Conservation (phyloP, 129 eudicot genomes). For the Rutidosis leptorrhynchoides region DNA sequence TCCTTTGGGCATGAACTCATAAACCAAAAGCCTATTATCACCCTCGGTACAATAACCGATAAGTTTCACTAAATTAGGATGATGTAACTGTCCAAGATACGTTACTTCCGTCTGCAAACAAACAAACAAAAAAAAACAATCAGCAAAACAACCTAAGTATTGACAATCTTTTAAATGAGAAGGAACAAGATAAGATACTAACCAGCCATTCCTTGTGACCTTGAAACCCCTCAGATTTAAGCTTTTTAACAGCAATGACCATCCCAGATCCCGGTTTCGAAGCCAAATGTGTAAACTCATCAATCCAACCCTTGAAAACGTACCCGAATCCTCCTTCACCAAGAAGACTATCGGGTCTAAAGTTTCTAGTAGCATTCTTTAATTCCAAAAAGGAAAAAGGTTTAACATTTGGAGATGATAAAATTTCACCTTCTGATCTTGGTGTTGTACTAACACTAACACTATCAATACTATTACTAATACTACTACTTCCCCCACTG, state of each 20-base stretch:
- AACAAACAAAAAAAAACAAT: not conserved
- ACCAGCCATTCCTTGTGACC: no score
- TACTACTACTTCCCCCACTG: constrained; percentile 47
- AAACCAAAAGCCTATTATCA: constrained; percentile 78
- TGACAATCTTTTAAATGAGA: not conserved
- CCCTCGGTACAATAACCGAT: constrained; percentile 87
- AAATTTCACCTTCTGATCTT: constrained; percentile 70
- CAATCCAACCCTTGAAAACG: constrained; percentile 95
- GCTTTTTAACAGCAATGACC: constrained; percentile 90
- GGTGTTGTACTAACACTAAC: constrained; percentile 78
- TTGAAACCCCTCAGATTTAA: constrained; percentile 91
- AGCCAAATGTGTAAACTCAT: constrained; percentile 55
- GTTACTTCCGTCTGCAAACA: constrained; percentile 82
- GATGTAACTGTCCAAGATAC: constrained; percentile 75
- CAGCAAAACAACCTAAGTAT: not conserved
- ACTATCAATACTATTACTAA: no score
- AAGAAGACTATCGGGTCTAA: no score
- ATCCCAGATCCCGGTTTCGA: constrained; percentile 88
- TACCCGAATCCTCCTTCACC: constrained; percentile 98
- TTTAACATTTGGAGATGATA: constrained; percentile 60
- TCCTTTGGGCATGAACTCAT: constrained; percentile 92
- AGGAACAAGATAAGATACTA: constrained; percentile 47
- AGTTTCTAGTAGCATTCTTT: constrained; percentile 81
- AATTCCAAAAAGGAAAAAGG: constrained; percentile 65
- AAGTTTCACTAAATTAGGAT: no score